These are phyloP conservation scores for Macrotyloma uniflorum DNA, from an alignment of 306 rosid species.

Conservation along the genomic window DNA sequence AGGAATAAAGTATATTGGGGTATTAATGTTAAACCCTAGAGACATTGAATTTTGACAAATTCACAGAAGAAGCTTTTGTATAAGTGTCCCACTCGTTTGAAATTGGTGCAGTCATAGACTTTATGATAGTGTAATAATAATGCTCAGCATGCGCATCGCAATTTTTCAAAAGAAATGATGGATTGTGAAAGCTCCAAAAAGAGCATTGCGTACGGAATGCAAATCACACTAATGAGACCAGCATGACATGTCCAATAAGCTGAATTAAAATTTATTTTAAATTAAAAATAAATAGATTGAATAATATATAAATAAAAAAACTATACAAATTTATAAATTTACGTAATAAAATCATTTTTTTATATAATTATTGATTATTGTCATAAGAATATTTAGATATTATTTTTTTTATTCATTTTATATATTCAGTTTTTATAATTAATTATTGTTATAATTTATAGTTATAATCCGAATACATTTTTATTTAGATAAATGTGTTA, in stretches of 20 bases:
- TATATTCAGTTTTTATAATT: too few relatives aligned
- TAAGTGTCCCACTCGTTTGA: slow-evolving; percentile 27
- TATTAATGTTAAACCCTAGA: not conserved
- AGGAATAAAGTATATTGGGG: not conserved
- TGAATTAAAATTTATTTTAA: too few relatives aligned
- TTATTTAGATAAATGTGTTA: too few relatives aligned
- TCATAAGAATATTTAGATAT: too few relatives aligned
- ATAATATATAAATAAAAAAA: too few relatives aligned
- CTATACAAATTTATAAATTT: too few relatives aligned
- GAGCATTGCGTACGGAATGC: not conserved
- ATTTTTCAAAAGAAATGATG: slow-evolving; percentile 25
- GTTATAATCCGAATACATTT: too few relatives aligned
- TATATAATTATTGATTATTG: too few relatives aligned
- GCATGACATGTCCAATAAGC: not conserved
- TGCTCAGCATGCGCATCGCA: slow-evolving; percentile 37
- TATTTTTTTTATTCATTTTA: too few relatives aligned
- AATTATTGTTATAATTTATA: too few relatives aligned
- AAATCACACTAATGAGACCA: not conserved
- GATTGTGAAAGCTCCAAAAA: slow-evolving; percentile 30
- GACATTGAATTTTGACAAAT: slow-evolving; percentile 27
- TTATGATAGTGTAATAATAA: slow-evolving; percentile 31
- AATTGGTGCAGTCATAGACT: slow-evolving; percentile 31
- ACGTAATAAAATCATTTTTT: too few relatives aligned
- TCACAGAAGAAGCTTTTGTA: not conserved
- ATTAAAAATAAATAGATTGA: too few relatives aligned